A percentile compares a stretch with the other conserved stretches of the same genome.
phyloP scores from a whole-genome alignment of 2,329 filamentous ascomycete species.

The Xylaria arbuscula region DNA sequence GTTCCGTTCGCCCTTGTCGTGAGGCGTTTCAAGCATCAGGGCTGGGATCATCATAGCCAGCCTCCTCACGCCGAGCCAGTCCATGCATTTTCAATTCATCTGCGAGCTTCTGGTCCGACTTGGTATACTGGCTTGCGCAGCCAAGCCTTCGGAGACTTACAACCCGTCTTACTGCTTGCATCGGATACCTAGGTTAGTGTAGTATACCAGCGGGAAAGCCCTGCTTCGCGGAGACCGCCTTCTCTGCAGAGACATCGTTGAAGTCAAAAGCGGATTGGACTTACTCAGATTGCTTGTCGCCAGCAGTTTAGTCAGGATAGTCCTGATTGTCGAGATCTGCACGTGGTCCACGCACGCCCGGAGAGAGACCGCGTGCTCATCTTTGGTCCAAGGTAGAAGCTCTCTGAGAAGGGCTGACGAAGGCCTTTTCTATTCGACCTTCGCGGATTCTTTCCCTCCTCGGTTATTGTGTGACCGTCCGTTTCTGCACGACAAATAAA shows the following conservation, averaged over 20 bases:
- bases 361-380: slow-evolving; percentile 19
- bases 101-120: slow-evolving; percentile 33
- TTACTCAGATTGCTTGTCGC: slow-evolving; percentile 26
- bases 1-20: slow-evolving; percentile 34
- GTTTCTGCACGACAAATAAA: slow-evolving; percentile 3
- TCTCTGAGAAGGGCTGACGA: slow-evolving; percentile 1
- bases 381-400: slow-evolving; percentile 3
- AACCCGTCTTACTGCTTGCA: slow-evolving; percentile 39
- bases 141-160: slow-evolving; percentile 38
- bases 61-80: slow-evolving; percentile 27
- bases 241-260: slow-evolving; percentile 16
- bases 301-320: slow-evolving; percentile 7
- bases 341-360: slow-evolving; percentile 19
- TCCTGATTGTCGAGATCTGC: slow-evolving; percentile 13
- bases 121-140: slow-evolving; percentile 28
- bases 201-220: slow-evolving; percentile 7
- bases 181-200: slow-evolving; percentile 17
- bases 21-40: slow-evolving; percentile 31
- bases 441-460: not conserved
- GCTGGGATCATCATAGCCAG: slow-evolving; percentile 34
- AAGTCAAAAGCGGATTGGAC: slow-evolving; percentile 24
- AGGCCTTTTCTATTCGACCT: slow-evolving; percentile 4
- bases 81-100: slow-evolving; percentile 25
- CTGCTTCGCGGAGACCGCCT: slow-evolving; percentile 18
- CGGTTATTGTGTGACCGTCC: slow-evolving; percentile 16